These are phyloP conservation scores for Ceratobasidium sp. DNA, from an alignment of 1,284 basidiomycete genomes.

Conservation along the genomic window DNA sequence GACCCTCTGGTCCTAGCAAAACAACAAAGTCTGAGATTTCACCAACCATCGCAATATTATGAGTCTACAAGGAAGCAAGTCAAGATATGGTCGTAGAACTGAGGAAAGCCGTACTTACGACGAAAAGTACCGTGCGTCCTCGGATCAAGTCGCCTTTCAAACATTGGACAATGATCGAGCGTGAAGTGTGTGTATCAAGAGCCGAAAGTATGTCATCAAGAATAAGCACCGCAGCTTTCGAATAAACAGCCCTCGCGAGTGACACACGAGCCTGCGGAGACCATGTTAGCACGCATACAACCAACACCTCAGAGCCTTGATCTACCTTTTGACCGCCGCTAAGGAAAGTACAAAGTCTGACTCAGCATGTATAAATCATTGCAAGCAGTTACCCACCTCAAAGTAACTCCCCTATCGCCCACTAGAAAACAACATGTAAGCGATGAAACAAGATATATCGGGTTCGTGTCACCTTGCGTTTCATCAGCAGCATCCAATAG, in stretches of 20 bases:
- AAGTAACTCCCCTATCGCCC: conserved; percentile 81
- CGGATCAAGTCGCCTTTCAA: conserved; percentile 52
- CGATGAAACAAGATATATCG: too few relatives aligned
- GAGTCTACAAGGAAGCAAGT: conserved; percentile 45
- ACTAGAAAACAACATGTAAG: conserved; percentile 64
- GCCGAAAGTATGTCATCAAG: conserved; percentile 50
- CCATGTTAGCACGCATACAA: not conserved
- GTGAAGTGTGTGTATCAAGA: conserved; percentile 54
- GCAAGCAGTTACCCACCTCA: conserved; percentile 56
- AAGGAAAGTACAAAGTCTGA: not conserved
- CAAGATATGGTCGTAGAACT: not conserved
- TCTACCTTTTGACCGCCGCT: not conserved
- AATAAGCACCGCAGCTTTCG: conserved; percentile 71
- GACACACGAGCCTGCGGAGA: conserved; percentile 75
- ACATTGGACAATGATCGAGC: conserved; percentile 54
- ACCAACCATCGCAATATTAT: conserved; percentile 52
- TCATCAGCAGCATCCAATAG: conserved; percentile 68
- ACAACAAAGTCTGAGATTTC: conserved; percentile 52
- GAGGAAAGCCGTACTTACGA: conserved; percentile 44
- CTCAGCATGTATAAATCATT: conserved; percentile 29
- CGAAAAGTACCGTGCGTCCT: conserved; percentile 53
- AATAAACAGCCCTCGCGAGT: conserved; percentile 81
- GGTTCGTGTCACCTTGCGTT: conserved; percentile 14
- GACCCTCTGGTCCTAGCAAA: conserved; percentile 57
- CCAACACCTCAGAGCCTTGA: not conserved